phyloP scores from a whole-genome alignment of 495 filamentous ascomycete species.

The Talaromyces wortmannii region DNA sequence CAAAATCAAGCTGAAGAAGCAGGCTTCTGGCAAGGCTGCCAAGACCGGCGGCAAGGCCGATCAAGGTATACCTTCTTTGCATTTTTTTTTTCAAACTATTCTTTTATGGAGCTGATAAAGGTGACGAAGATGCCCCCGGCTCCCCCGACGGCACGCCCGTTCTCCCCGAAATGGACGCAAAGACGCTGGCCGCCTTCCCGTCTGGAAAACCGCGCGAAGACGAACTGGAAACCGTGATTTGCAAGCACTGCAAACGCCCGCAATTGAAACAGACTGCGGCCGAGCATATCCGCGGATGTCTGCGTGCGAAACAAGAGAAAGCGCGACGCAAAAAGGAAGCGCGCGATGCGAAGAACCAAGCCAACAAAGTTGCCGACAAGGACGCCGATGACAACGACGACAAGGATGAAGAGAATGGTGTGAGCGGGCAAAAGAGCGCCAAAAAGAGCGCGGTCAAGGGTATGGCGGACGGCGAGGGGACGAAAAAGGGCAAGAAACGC shows the following conservation, averaged over 20 bases:
- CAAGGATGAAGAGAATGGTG: constrained; percentile 26
- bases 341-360: constrained; percentile 58
- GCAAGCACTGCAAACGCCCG: constrained; percentile 77
- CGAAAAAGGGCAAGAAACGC: constrained; percentile 82
- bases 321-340: constrained; percentile 77
- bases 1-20: constrained; percentile 64
- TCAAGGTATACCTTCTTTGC: constrained; percentile 47
- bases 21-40: constrained; percentile 41
- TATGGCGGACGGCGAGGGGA: constrained; percentile 48
- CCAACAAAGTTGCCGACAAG: constrained; percentile 44
- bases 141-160: constrained; percentile 45
- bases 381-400: constrained; percentile 54
- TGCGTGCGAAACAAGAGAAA: constrained; percentile 67
- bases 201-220: constrained; percentile 70
- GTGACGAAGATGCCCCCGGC: constrained; percentile 21
- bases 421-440: constrained; percentile 51
- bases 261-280: constrained; percentile 53
- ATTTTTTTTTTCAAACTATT: too few species aligned
- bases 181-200: constrained; percentile 61
- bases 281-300: constrained; percentile 62
- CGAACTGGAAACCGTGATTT: constrained; percentile 57
- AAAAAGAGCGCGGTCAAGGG: constrained; percentile 69
- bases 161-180: constrained; percentile 68
- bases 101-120: too few species aligned
- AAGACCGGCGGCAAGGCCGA: constrained; percentile 45